Evolutionary conservation across 331 rosid species (phyloP).

Genomic region (Malus hybrid): DNA sequence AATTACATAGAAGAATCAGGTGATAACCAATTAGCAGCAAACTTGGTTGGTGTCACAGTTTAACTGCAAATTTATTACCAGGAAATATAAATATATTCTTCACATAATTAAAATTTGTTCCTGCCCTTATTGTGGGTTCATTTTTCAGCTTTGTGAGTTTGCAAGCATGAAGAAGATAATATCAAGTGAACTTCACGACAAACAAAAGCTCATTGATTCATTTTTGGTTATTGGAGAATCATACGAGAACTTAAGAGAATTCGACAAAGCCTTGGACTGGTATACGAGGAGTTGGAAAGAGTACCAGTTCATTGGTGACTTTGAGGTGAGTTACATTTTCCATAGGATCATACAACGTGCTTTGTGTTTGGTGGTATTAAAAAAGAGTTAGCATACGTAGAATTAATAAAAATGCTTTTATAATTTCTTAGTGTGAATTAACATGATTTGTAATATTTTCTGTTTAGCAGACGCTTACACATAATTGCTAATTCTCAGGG

Average conservation of each 20-base stretch:
- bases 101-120: background rate
- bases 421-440: too few species aligned
- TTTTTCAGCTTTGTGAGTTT: constrained; percentile 54
- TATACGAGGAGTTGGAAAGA: constrained; percentile 67
- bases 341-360: background rate
- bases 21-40: too few species aligned
- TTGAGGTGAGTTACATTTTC: constrained; percentile 25
- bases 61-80: background rate
- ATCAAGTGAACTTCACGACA: constrained; percentile 60
- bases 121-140: constrained; percentile 23
- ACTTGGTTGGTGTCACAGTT: background rate
- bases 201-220: constrained; percentile 65
- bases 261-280: constrained; percentile 69
- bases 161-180: constrained; percentile 72
- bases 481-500: constrained; percentile 47
- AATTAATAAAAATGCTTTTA: too few species aligned
- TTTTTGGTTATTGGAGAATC: constrained; percentile 65
- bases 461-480: constrained; percentile 4
- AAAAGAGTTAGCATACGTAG: too few species aligned
- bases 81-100: background rate
- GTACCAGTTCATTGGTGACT: constrained; percentile 56
- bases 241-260: constrained; percentile 67
- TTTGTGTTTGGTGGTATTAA: too few species aligned
- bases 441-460: too few species aligned
- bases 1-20: too few species aligned